These are phyloP conservation scores for Peronosclerospora sorghi DNA, from an alignment of 352 stramenopile genomes.

Conservation along the genomic window DNA sequence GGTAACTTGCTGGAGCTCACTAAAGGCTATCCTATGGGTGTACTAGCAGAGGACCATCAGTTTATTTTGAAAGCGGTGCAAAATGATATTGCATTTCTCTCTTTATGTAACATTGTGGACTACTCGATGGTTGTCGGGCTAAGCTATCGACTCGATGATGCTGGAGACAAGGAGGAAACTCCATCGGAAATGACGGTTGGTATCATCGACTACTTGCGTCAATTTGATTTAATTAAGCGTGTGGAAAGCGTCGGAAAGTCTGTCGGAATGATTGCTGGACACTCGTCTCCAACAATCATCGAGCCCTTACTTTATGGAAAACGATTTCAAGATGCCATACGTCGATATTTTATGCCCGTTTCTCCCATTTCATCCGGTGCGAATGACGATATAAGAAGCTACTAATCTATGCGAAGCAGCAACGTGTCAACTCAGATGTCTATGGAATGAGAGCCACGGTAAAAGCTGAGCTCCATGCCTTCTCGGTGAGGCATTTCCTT, in stretches of 20 bases:
- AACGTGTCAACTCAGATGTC: too few species aligned
- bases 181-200: conserved; percentile 88
- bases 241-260: conserved; percentile 98
- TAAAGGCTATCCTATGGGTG: conserved; percentile 57
- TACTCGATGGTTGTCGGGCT: conserved; percentile 97
- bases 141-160: conserved; percentile 27
- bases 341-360: conserved; percentile 96
- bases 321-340: conserved; percentile 91
- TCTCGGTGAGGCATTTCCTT: too few species aligned
- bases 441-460: too few species aligned
- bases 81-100: conserved; percentile 96
- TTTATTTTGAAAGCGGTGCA: conserved; percentile 83
- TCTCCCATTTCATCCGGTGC: conserved; percentile 56
- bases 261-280: conserved; percentile 96
- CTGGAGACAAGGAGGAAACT: conserved; percentile 11
- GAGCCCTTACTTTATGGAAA: conserved; percentile 94
- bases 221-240: conserved; percentile 98
- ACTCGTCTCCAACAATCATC: conserved; percentile 96
- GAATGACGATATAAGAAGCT: conserved; percentile 26
- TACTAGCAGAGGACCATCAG: conserved; percentile 64
- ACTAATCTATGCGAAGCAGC: too few species aligned
- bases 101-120: conserved; percentile 98
- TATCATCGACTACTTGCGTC: conserved; percentile 99
- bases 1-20: conserved; percentile 80
- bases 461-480: too few species aligned